Percentiles rank a stretch among this genome's conserved stretches.
These are phyloP conservation scores for Lachnellula occidentalis DNA, from an alignment of 2,329 filamentous ascomycete genomes.

Conservation along the genomic window DNA sequence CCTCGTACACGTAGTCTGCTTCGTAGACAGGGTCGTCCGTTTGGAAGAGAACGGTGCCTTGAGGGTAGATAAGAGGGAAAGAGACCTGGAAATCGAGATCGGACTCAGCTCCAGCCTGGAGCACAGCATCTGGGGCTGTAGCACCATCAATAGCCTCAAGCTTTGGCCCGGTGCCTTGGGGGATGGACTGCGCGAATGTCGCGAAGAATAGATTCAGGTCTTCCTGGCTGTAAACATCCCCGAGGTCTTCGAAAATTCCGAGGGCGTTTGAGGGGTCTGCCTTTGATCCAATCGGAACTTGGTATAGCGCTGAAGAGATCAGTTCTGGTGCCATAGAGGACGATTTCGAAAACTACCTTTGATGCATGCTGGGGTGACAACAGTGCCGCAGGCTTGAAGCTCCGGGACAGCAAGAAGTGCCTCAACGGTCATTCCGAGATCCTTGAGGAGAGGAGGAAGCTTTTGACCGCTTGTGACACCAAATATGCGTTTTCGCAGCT, in stretches of 20 bases:
- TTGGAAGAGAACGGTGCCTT: constrained; percentile 40
- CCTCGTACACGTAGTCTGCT: constrained; percentile 33
- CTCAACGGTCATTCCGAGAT: constrained; percentile 4
- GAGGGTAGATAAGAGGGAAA: constrained; percentile 43
- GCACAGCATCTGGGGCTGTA: constrained; percentile 29
- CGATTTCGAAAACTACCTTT: constrained; percentile 31
- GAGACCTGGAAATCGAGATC: constrained; percentile 41
- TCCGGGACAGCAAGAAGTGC: constrained; percentile 9
- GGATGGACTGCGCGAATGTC: constrained; percentile 31
- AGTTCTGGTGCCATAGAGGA: constrained; percentile 32
- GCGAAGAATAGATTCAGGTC: constrained; percentile 39
- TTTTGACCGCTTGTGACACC: constrained; percentile 10
- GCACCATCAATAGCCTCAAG: constrained; percentile 37
- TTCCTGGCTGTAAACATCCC: constrained; percentile 45
- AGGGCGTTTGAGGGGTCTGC: constrained; percentile 26
- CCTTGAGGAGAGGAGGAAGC: constrained; percentile 3
- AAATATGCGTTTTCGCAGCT: constrained; percentile 16
- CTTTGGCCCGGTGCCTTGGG: constrained; percentile 35
- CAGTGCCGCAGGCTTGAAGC: constrained; percentile 25
- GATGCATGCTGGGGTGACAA: constrained; percentile 39
- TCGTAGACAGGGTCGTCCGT: constrained; percentile 38
- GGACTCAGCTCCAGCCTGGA: constrained; percentile 32
- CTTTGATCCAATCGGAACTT: constrained; percentile 18
- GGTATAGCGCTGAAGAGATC: constrained; percentile 35
- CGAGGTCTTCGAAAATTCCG: constrained; percentile 49